These are phyloP conservation scores for Ilex asprella DNA, from an alignment of 257 asterid species.

Conservation along the genomic window DNA sequence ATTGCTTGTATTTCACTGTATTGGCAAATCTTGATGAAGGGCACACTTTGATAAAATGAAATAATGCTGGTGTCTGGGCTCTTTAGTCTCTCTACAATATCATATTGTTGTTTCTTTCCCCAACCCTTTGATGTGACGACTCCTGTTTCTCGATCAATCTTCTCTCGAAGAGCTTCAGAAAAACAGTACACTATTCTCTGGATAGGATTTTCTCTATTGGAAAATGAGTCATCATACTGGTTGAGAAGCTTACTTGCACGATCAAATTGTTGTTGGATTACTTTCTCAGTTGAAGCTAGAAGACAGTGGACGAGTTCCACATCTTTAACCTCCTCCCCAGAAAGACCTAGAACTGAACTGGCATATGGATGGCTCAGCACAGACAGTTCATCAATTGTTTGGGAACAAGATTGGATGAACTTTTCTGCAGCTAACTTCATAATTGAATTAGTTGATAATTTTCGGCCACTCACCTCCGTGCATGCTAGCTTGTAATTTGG, in stretches of 20 bases:
- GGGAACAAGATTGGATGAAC: too few species aligned
- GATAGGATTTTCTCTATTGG: constrained; percentile 15
- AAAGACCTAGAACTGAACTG: background rate
- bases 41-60: constrained; percentile 8
- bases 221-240: constrained; percentile 15
- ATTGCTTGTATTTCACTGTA: constrained; percentile 35
- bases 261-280: constrained; percentile 20
- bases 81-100: constrained; percentile 8
- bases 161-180: constrained; percentile 29
- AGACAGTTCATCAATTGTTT: too few species aligned
- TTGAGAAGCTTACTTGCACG: constrained; percentile 22
- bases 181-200: constrained; percentile 22
- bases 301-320: constrained; percentile 19
- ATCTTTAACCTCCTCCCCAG: constrained; percentile 12
- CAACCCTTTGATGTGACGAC: background rate
- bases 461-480: too few species aligned
- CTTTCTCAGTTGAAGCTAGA: constrained; percentile 20
- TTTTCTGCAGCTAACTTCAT: too few species aligned
- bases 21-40: constrained; percentile 24
- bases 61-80: constrained; percentile 6
- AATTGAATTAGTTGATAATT: too few species aligned
- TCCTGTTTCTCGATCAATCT: constrained; percentile 21
- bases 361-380: too few species aligned
- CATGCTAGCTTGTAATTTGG: background rate
- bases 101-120: constrained; percentile 8